Percentiles rank a stretch among this genome's conserved stretches.
These are phyloP conservation scores for Trichoderma atrobrunneum DNA, from an alignment of 2,329 filamentous ascomycete species.

Conservation along the genomic window DNA sequence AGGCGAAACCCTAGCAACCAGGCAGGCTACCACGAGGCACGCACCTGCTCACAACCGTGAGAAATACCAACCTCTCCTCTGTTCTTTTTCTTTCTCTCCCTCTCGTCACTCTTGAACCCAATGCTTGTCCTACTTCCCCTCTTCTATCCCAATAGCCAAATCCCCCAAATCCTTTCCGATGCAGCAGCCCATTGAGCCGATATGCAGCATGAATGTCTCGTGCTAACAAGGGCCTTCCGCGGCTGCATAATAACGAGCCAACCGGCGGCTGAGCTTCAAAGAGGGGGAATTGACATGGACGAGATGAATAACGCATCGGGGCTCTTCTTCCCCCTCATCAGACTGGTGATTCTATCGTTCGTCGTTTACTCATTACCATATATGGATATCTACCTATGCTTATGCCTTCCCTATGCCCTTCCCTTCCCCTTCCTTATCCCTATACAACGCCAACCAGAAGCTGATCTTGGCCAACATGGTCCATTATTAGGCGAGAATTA, in stretches of 20 bases:
- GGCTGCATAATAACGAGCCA: slow-evolving; percentile 6
- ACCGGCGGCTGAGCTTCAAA: neutral
- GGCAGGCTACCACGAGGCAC: neutral
- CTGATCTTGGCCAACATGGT: slow-evolving; percentile 8
- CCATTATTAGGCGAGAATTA: slow-evolving; percentile 15
- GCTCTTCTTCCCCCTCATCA: neutral
- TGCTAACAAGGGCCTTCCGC: slow-evolving; percentile 1
- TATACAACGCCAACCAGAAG: slow-evolving; percentile 8
- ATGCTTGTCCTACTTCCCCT: neutral
- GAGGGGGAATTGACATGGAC: neutral
- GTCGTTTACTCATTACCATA: slow-evolving; percentile 18
- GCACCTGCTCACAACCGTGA: neutral
- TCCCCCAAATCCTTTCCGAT: neutral
- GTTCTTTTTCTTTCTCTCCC: neutral
- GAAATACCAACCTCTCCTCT: neutral
- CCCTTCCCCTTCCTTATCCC: neutral
- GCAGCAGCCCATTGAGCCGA: neutral
- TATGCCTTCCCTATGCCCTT: neutral
- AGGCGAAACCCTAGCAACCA: neutral
- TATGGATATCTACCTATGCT: slow-evolving; percentile 2
- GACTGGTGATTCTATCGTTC: neutral
- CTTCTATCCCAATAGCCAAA: neutral
- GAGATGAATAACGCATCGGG: neutral
- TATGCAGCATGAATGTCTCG: neutral
- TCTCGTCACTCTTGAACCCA: neutral